Evolutionary conservation across 768 basidiomycete species (phyloP).

Genomic region (Suillus tomentosus): DNA sequence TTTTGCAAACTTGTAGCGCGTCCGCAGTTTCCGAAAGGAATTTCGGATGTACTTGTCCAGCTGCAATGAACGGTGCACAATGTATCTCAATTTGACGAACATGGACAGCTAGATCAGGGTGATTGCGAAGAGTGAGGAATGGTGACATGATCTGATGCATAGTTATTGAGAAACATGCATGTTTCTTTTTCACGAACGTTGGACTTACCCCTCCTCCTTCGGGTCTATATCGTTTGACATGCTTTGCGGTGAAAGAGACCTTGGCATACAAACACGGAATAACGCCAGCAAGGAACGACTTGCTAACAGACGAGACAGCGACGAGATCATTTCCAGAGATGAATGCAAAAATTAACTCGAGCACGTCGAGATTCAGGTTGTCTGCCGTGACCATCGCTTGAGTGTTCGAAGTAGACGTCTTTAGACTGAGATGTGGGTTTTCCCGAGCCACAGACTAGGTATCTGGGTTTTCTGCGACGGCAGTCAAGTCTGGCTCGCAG

Average conservation of each 20-base stretch:
- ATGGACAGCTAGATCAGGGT: slow-evolving; percentile 55
- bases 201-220: slow-evolving; percentile 31
- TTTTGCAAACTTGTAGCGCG: slow-evolving; percentile 50
- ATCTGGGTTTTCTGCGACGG: background rate
- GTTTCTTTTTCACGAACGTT: slow-evolving; percentile 20
- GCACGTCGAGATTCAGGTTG: slow-evolving; percentile 71
- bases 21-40: slow-evolving; percentile 57
- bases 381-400: slow-evolving; percentile 63
- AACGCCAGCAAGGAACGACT: slow-evolving; percentile 63
- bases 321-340: slow-evolving; percentile 57
- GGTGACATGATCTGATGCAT: slow-evolving; percentile 49
- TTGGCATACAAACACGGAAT: slow-evolving; percentile 63
- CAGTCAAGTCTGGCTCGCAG: background rate
- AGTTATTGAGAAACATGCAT: background rate
- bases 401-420: background rate
- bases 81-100: slow-evolving; percentile 63
- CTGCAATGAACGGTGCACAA: slow-evolving; percentile 44
- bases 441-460: too few species aligned
- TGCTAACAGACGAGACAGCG: slow-evolving; percentile 62
- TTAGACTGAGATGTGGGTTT: background rate
- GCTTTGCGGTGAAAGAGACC: slow-evolving; percentile 53
- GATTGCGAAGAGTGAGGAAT: slow-evolving; percentile 57
- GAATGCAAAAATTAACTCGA: slow-evolving; percentile 64
- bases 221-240: slow-evolving; percentile 56
- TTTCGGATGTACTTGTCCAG: slow-evolving; percentile 37